A percentile compares a stretch with the other conserved stretches of the same genome.
These are phyloP conservation scores for Rhododendron griersonianum DNA, from an alignment of 148 eudicot species.

Conservation along the genomic window DNA sequence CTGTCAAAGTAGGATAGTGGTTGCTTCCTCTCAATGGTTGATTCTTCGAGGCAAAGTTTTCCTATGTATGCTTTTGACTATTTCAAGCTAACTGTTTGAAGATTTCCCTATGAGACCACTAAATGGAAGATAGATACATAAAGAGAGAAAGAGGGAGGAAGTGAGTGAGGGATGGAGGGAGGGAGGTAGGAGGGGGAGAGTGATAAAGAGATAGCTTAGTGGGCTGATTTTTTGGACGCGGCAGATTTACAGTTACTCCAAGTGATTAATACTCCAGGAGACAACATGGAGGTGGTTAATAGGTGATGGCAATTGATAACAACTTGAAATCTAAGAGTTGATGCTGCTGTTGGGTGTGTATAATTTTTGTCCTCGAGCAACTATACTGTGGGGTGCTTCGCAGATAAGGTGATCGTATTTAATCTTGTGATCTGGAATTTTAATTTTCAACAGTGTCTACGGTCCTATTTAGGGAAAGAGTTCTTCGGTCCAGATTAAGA, in stretches of 20 bases:
- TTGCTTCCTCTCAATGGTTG: not conserved
- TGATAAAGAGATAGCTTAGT: not conserved
- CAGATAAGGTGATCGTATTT: not conserved
- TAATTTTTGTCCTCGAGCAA: not conserved
- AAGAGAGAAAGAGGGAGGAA: not conserved
- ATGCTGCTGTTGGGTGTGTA: not conserved
- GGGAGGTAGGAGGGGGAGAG: not conserved
- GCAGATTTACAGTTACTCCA: not conserved
- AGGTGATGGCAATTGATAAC: not conserved
- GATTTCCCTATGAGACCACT: not conserved
- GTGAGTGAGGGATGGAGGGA: too few relatives aligned
- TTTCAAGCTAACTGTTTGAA: constrained; percentile 1
- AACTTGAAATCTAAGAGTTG: not conserved
- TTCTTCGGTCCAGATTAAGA: not conserved
- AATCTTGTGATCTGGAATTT: not conserved
- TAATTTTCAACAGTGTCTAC: not conserved
- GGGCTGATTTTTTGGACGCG: not conserved
- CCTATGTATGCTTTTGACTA: not conserved
- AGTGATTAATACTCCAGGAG: not conserved
- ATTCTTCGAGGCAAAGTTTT: not conserved
- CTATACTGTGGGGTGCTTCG: not conserved
- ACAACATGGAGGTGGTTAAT: not conserved
- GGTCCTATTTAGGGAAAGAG: not conserved
- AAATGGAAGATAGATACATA: not conserved
- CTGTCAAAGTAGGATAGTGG: not conserved